Base-by-base conservation (phyloP, 768 basidiomycete genomes). In the Podaxis sp. region DNA sequence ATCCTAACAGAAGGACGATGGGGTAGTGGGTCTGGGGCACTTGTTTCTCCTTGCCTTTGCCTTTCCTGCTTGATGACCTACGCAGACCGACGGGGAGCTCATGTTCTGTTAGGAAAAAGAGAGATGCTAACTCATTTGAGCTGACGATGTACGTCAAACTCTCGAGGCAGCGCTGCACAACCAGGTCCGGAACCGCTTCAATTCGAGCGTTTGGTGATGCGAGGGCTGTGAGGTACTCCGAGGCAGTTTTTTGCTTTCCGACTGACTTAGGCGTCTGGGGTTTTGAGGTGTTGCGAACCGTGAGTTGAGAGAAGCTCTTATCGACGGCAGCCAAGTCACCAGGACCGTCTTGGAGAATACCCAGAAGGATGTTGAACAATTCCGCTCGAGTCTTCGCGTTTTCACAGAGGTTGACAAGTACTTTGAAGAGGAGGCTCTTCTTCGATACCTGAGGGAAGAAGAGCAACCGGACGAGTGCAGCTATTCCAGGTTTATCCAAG, bases 101-200 rank as follows among this genome's bases (percentile, higher is more conserved):
- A 67, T 98, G 95, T 74, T 99, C 97, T 0, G 89, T 92, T 64
- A 99, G 81, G 86, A 99, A 99, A 83, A 96, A 99, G 17, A 93
- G 75, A 0, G 95, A 90, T 0, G 93, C 92, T 17, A 84, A 73
- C 63, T 94, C 90, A 72, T 97, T 99, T 24, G 87, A 81, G 61
- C 81, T 84, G 72, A 97, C 95, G 66, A 99, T 93, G 72, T 86
- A 93, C 0, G 87, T 87, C 69, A 99, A 78, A 2, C 92, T 92
- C 71, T 99, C 97, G 15, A 99, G 82, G 68, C 94, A 96, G 30
- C 96, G 89, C 72, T 98, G 95, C 13, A 94, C 94, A 59, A 98
- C 89, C 48, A 99, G 81, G 68, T 97, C 92, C 1, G 97, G 96
- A 4, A 95, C 88, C 33, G 89, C 85, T 68, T 98, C 96, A 38